Evolutionary conservation across 192 early-diverging fungal species (phyloP), one percentile per base, ranked within the genome.

Genomic region (Umbelopsis sp.): DNA sequence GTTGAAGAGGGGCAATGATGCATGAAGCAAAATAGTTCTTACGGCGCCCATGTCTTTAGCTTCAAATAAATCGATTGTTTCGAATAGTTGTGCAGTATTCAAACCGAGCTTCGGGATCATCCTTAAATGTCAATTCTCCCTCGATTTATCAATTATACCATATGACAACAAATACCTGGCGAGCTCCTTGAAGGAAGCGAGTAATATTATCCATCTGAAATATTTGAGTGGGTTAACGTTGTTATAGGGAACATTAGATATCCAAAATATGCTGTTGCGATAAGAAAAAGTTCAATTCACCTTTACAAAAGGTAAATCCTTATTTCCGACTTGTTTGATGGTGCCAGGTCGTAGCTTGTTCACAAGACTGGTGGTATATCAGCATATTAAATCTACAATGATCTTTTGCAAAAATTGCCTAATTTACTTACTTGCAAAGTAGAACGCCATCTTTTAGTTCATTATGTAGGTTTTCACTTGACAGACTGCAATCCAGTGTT

Each of bases 141-240:
- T 54, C 36, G 21, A 45, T 36, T 24, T 49, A 17, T 70, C 31
- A 7, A 17, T 34, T 25, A 67, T 16, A 5, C n/a, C 17, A 71
- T 45, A 44, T 29, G 10, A 65, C 9, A 36, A 22, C 8, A 16
- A 54, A 76, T 83, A 84, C 86, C 84, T 85, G 71, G 51, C 77
- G 86, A 51, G 90, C 91, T 14, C 88, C 93, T 47, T 83, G 81
- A 29, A 94, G 73, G 76, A 93, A 94, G 73, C 90, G 89, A 72
- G 81, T 79, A 45, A 93, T 93, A 67, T 94, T 94, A 69, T 93
- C 92, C 91, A 95, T 94, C 93, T 93, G 25, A 25, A 41, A 68
- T 22, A 17, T 45, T 47, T 47, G n/a, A n/a, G n/a, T n/a, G n/a
- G n/a, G n/a, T n/a, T n/a, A n/a, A n/a, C n/a, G n/a, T n/a, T n/a